These are phyloP conservation scores for Gaultheria prostrata DNA, from an alignment of 148 eudicot species.

Conservation along the genomic window DNA sequence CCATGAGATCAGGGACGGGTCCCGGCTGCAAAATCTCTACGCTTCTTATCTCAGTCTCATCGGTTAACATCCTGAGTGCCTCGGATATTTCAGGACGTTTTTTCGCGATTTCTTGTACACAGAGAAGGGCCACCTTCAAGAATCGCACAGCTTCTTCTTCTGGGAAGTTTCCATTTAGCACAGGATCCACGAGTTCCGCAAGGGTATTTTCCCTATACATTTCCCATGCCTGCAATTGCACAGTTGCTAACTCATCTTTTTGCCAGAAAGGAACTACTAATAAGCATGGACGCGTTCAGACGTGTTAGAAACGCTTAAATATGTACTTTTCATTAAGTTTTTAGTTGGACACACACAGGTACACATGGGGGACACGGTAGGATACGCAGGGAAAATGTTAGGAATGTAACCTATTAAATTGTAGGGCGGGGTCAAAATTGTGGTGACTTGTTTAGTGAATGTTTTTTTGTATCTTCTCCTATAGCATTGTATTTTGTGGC, in stretches of 20 bases:
- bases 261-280: neutral
- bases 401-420: neutral
- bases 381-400: neutral
- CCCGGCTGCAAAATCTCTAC: slow-evolving; percentile 42
- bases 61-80: slow-evolving; percentile 39
- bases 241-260: neutral
- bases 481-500: neutral
- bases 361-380: neutral
- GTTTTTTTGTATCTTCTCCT: neutral
- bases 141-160: slow-evolving; percentile 48
- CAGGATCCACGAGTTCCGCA: slow-evolving; percentile 43
- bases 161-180: slow-evolving; percentile 31
- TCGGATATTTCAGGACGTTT: slow-evolving; percentile 57
- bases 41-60: slow-evolving; percentile 21
- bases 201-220: slow-evolving; percentile 43
- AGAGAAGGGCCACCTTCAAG: slow-evolving; percentile 61
- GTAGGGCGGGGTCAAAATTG: neutral
- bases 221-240: slow-evolving; percentile 53
- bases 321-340: neutral
- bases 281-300: neutral
- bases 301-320: neutral
- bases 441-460: neutral
- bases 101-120: slow-evolving; percentile 55
- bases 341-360: neutral
- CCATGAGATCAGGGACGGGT: slow-evolving; percentile 40